Evolutionary conservation across 495 filamentous ascomycete genomes (phyloP).

Genomic region (Talaromyces stipitatus): DNA sequence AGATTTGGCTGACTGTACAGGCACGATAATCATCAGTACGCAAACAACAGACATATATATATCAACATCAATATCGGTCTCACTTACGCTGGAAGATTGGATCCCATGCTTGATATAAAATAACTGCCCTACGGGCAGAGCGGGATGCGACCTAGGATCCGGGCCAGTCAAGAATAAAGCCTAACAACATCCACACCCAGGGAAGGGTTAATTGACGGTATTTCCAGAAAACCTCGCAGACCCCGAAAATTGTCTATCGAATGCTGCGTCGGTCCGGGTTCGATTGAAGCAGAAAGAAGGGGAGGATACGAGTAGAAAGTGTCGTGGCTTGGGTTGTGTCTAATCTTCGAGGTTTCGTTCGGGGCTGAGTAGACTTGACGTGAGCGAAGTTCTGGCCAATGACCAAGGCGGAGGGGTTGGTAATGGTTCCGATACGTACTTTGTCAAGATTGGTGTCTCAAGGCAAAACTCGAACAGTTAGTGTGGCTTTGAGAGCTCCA

Average conservation of each 20-base stretch:
- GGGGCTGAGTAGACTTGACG: constrained; percentile 30
- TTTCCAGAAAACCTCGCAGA: background rate
- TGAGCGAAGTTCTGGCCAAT: constrained; percentile 11
- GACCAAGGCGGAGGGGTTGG: constrained; percentile 1
- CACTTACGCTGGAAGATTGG: constrained; percentile 54
- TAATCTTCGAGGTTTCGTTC: constrained; percentile 7
- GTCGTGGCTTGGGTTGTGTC: background rate
- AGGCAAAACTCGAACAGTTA: background rate
- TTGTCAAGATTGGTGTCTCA: background rate
- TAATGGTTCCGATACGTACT: background rate
- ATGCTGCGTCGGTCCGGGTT: background rate
- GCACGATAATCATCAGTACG: constrained; percentile 10
- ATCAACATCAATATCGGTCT: constrained; percentile 3
- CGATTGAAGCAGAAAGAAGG: background rate
- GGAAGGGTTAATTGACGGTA: background rate
- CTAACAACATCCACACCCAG: constrained; percentile 5
- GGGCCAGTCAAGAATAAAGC: constrained; percentile 1
- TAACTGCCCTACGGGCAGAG: constrained; percentile 6
- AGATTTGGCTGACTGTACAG: constrained; percentile 49
- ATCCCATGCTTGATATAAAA: constrained; percentile 43
- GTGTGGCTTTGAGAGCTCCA: background rate
- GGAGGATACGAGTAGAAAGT: background rate
- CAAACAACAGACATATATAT: background rate
- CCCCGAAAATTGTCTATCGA: background rate
- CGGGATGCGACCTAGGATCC: constrained; percentile 5